Base-by-base conservation (phyloP, 768 basidiomycete species). In the Amanita muscaria region DNA sequence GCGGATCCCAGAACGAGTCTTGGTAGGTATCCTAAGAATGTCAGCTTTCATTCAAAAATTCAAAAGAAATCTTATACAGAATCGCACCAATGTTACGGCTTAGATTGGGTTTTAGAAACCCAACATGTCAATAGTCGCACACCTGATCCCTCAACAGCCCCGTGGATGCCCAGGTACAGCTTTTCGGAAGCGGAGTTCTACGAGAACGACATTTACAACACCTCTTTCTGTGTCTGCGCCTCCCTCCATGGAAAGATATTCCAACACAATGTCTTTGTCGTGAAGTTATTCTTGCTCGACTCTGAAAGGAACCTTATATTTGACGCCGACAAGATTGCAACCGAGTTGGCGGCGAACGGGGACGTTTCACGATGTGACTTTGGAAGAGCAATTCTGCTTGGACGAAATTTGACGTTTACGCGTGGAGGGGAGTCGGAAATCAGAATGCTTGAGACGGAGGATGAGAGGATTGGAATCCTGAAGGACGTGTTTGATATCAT, bases 171-270 rank as follows among this genome's bases (percentile, higher is more conserved):
- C 10, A 45, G 56, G 12, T 61, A 54, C 38, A 44, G 55, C 11
- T 64, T 66, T 43, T 46, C 56, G 3, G 63, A 63, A 40, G 50
- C 47, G 14, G 63, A 64, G 40, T 57, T 47, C 37, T 60, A 50
- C 41, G 39, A 35, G 2, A 16, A 21, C 7, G 64, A 64, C 46
- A 51, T 46, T 22, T 25, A 44, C 9, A 54, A 53, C 36, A 56
- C 50, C 12, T 61, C 60, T 1, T 58, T 53, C 43, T 52, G 51
- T 32, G 55, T 60, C 5, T 57, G 0, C 36, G 21, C 12, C 50
- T 49, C 9, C 29, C 36, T 12, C 44, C 46, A 22, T 4, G 56
- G n/a, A n/a, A n/a, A n/a, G n/a, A 58, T n/a, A n/a, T n/a, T 65
- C 48, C 52, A 51, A 42, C 50, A 55, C 18, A 55, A 59, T 29